Evolutionary conservation across 345 rosid genomes (phyloP), one percentile per base, ranked within the genome.

Genomic region (Populus simonii): DNA sequence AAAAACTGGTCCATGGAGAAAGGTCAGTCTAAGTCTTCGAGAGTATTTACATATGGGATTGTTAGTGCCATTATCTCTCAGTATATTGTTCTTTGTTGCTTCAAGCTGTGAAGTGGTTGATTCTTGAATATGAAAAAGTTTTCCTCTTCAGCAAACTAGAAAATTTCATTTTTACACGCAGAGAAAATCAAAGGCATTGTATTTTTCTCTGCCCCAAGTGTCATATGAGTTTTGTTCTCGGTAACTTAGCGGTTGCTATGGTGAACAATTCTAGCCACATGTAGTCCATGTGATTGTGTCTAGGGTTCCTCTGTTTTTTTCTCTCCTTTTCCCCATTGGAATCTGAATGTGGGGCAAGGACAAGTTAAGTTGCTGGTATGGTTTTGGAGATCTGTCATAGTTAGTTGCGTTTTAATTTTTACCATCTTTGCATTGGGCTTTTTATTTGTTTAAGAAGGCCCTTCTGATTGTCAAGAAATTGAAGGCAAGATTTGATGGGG

Each of bases 1-100:
- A 53, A 90, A 79, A 84, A 53, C 89, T 27, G 96, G 97, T 41
- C 97, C 96, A 68, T 93, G 96, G 97, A 89, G 94, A 83, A 93
- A 88, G 91, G 96, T 93, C 80, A 79, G 82, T 33, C n/a, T 18
- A 68, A 10, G 27, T 43, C 33, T 39, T 22, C n/a, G n/a, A 43
- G 55, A 36, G 57, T 51, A 61, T 63, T 75, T 71, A 18, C 67
- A 18, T 65, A 3, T 66, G 16, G 31, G 39, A 27, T 57, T 23
- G 8, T 17, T 22, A 67, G 69, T 51, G 71, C 68, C 13, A 38
- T 66, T 20, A 6, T 49, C 16, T 63, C n/a, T 47, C 36, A 71
- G 7, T 47, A 13, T 23, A 49, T 47, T 7, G 23, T 22, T 51
- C 4, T 2, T 55, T 22, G 62, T 22, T 33, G 15, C 36, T n/a